phyloP scores from a whole-genome alignment of 768 basidiomycete species.

The Flagelloscypha sp. region DNA sequence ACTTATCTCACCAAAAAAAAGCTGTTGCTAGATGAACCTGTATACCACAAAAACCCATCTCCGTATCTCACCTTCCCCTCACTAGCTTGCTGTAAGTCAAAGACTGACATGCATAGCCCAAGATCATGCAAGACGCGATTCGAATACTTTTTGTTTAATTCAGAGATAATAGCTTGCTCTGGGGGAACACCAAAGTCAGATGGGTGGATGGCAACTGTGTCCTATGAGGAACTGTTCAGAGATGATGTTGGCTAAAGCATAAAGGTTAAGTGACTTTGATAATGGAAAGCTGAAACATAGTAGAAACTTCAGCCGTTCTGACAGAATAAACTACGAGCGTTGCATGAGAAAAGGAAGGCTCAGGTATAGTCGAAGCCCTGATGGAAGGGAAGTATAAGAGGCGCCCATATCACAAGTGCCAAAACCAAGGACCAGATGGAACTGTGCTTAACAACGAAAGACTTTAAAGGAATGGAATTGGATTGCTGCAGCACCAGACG shows the following conservation, averaged over 20 bases:
- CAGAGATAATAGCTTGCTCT: slow-evolving; percentile 72
- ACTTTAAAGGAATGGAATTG: too few species aligned
- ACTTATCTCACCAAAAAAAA: neutral
- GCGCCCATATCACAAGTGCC: too few species aligned
- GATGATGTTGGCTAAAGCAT: neutral
- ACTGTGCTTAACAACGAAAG: too few species aligned
- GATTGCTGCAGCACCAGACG: too few species aligned
- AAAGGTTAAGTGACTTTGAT: slow-evolving; percentile 19
- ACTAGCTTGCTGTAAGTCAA: slow-evolving; percentile 77
- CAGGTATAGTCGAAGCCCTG: too few species aligned
- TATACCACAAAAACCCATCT: slow-evolving; percentile 93
- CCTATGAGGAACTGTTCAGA: too few species aligned
- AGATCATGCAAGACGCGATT: slow-evolving; percentile 87
- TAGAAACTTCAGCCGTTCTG: too few species aligned
- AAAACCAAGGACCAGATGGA: too few species aligned
- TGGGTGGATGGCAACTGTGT: slow-evolving; percentile 85
- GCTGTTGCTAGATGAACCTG: slow-evolving; percentile 59
- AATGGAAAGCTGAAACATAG: slow-evolving; percentile 30
- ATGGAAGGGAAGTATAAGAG: too few species aligned
- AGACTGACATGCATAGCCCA: slow-evolving; percentile 85
- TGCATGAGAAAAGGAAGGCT: too few species aligned
- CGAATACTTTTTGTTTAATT: slow-evolving; percentile 93
- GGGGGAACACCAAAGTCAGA: slow-evolving; percentile 73
- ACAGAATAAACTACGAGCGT: too few species aligned
- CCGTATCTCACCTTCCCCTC: slow-evolving; percentile 94